Conservation (phyloP, 305 asterid genomes). For the Solanum hybrid region DNA sequence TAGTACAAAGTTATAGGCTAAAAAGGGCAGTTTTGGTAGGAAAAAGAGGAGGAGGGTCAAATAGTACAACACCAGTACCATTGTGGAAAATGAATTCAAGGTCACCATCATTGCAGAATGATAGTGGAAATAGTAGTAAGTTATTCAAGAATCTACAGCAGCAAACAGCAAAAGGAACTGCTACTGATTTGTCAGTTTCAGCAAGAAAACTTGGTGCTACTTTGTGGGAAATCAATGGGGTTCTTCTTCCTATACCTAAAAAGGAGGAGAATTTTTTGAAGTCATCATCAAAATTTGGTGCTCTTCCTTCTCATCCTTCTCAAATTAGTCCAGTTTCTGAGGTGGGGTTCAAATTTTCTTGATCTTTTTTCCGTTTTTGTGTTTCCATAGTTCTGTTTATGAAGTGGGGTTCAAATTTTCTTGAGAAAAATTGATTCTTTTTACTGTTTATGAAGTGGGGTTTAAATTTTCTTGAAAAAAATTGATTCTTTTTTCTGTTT, state of each 20-base stretch:
- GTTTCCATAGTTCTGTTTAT: no score
- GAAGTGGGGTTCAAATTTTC: constrained; percentile 30
- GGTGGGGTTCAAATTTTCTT: constrained; percentile 31
- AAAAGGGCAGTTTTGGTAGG: constrained; percentile 71
- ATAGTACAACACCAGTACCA: constrained; percentile 52
- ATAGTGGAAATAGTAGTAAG: constrained; percentile 11
- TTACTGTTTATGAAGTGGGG: background rate
- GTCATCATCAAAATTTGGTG: constrained; percentile 25
- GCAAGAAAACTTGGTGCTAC: constrained; percentile 58
- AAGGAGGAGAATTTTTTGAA: constrained; percentile 29
- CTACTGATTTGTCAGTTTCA: constrained; percentile 47
- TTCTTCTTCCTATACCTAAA: constrained; percentile 30
- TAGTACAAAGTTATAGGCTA: constrained; percentile 47
- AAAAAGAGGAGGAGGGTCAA: constrained; percentile 51
- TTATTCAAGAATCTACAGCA: constrained; percentile 31
- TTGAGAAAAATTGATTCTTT: background rate
- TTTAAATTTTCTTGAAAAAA: no score
- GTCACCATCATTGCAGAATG: constrained; percentile 46
- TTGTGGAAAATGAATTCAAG: constrained; percentile 63
- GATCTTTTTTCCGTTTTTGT: no score
- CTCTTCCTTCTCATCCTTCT: constrained; percentile 36
- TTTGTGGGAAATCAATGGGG: constrained; percentile 58
- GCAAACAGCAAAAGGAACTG: constrained; percentile 12
- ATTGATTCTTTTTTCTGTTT: no score
- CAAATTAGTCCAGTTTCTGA: constrained; percentile 30